Percentiles rank a stretch among this genome's conserved stretches.
phyloP scores from a whole-genome alignment of 805 yeast species.

The Diddensiella transvaalensis region DNA sequence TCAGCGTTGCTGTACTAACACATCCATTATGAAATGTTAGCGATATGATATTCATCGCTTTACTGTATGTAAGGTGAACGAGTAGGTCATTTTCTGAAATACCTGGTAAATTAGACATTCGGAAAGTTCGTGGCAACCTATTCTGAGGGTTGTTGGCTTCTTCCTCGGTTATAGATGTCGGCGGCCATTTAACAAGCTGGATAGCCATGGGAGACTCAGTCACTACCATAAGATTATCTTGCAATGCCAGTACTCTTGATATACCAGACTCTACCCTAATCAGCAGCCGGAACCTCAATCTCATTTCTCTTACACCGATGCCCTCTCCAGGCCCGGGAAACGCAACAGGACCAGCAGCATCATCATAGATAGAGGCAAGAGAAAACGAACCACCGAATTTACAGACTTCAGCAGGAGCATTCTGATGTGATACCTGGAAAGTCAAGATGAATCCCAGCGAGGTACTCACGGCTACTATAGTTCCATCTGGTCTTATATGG shows the following conservation, averaged over 20 bases:
- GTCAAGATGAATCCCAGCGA: slow-evolving; percentile 22
- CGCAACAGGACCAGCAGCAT: slow-evolving; percentile 15
- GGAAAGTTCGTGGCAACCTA: slow-evolving; percentile 21
- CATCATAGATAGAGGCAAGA: slow-evolving; percentile 11
- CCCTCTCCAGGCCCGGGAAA: slow-evolving; percentile 41
- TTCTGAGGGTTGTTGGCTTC: slow-evolving; percentile 15
- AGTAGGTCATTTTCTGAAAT: slow-evolving; percentile 25
- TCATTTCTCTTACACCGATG: slow-evolving; percentile 35
- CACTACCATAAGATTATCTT: slow-evolving; percentile 25
- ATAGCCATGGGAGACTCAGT: slow-evolving; percentile 21
- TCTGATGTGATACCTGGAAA: slow-evolving; percentile 20
- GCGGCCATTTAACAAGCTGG: slow-evolving; percentile 21
- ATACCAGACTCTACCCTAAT: slow-evolving; percentile 32
- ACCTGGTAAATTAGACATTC: slow-evolving; percentile 21
- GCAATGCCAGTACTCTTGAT: slow-evolving; percentile 24
- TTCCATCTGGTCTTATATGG: slow-evolving; percentile 43
- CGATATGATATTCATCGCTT: slow-evolving; percentile 33
- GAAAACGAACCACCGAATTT: slow-evolving; percentile 13
- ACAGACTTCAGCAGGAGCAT: slow-evolving; percentile 17
- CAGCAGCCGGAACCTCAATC: slow-evolving; percentile 27
- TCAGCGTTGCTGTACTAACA: slow-evolving; percentile 22
- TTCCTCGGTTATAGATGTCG: slow-evolving; percentile 11
- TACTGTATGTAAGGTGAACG: slow-evolving; percentile 22
- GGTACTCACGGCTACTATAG: slow-evolving; percentile 32
- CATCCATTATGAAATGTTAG: slow-evolving; percentile 28